Base-by-base conservation (phyloP, 208 protist genomes). In the Crithidia bombi region DNA sequence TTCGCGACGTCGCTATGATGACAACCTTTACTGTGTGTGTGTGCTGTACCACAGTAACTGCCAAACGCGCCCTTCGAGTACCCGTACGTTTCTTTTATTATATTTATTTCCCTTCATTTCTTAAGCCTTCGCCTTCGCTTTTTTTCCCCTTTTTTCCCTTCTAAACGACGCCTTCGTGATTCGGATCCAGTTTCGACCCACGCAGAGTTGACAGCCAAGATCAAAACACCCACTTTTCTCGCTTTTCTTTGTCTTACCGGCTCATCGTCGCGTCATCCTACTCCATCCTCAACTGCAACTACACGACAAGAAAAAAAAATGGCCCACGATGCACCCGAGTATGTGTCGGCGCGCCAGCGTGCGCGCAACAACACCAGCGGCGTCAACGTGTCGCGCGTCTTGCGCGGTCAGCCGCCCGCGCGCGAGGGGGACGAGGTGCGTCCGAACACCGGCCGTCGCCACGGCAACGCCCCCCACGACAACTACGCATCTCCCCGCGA, bases 401-500 rank as follows among this genome's bases (percentile, higher is more conserved):
- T 87, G 19, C 65, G 47, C 32, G 73, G 70, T 36, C 25, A 69
- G 36, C 44, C 51, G 28, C 47, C 62, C 36, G 55, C 39, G 51
- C n/a, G 39, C 5, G 64, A 62, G 14, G 35, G 58, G 2, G 69
- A 52, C 1, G 67, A 78, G 54, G 26, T 35, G 46, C 73, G 51
- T 23, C 61, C 28, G 54, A 77, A 50, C 59, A 25, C 35, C 43
- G 78, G 49, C 73, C 80, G 61, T 61, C 76, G 56, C 82, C 67
- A 47, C 44, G 50, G 32, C 51, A 25, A 23, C 26, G 30, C 14
- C 15, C 52, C 43, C 3, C 61, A 59, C 43, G 35, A 41, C 56
- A 82, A 78, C 71, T 91, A 66, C 85, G 68, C 38, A 49, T 75
- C 67, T 35, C 74, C 89, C 17, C 66, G 74, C 2, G 90, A 95